Evolutionary conservation across 176 grass and related monocot genomes (phyloP), one percentile per base, ranked within the genome.

Genomic region (Cenchrus americanus): DNA sequence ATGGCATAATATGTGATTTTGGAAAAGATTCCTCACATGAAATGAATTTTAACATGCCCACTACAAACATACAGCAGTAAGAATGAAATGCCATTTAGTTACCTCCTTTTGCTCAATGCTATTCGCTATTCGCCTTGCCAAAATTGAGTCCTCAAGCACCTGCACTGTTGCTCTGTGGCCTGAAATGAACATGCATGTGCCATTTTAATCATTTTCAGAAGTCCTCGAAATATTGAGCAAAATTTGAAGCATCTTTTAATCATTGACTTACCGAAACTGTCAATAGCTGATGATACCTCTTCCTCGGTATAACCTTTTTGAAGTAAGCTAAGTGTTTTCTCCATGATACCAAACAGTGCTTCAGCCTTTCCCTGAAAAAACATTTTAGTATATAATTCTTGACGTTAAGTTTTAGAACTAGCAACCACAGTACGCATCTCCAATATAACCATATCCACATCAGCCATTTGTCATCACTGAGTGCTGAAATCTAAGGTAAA

Each of bases 281-380:
- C 96, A 87, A 95, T 94, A 70, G 89, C 93, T 55, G 65, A 87
- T 66, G 96, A 98, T n/a, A 95, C 89, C 93, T 98, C 93, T 70
- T 92, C 75, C 90, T 98, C 91, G 0, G 91, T 94, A 86, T 92
- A 98, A 76, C 96, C 96, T 89, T 92, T 98, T 47, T 90, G 73
- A 46, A 93, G 80, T 53, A 98, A 85, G 75, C 42, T 15, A 58
- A 76, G 41, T 6, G 87, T 88, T 86, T 90, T 95, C 9, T 98
- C 91, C 83, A 95, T 93, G 44, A 92, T 85, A 66, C 83, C 91
- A 90, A 88, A 98, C 66, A 95, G 77, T 52, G 80, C 73, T 83
- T 95, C 88, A 82, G 44, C 80, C 68, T 90, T 91, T 80, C 54
- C 86, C 81, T 95, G 53, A 27, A 66, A 73, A 26, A 19, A 19